phyloP scores from a whole-genome alignment of 2,329 filamentous ascomycete species.

The Gnomoniopsis smithogilvyi region DNA sequence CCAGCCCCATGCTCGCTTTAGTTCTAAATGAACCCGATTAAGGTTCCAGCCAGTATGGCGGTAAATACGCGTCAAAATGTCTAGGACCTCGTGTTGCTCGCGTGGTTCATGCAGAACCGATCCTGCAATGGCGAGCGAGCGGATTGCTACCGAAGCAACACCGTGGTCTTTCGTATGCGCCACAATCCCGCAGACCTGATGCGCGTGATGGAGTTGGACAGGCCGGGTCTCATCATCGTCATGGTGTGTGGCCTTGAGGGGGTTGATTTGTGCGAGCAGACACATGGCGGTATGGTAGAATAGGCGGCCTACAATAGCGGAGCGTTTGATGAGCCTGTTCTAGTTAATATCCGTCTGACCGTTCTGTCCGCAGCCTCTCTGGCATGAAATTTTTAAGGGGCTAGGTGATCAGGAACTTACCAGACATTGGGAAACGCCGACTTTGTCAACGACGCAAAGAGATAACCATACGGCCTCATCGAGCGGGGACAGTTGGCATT shows the following conservation, averaged over 20 bases:
- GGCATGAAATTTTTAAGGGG: neutral
- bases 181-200: slow-evolving; percentile 85
- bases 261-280: slow-evolving; percentile 76
- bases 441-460: slow-evolving; percentile 65
- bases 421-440: slow-evolving; percentile 86
- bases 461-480: slow-evolving; percentile 82
- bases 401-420: slow-evolving; percentile 40
- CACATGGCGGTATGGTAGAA: slow-evolving; percentile 89
- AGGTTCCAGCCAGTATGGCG: slow-evolving; percentile 77
- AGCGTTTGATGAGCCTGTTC: slow-evolving; percentile 72
- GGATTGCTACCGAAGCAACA: slow-evolving; percentile 74
- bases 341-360: neutral
- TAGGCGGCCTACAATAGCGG: slow-evolving; percentile 76
- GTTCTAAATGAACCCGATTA: slow-evolving; percentile 65
- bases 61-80: slow-evolving; percentile 72
- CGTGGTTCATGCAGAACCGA: slow-evolving; percentile 64
- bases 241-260: slow-evolving; percentile 51
- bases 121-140: slow-evolving; percentile 74
- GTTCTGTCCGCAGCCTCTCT: neutral
- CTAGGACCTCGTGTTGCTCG: slow-evolving; percentile 78
- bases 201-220: slow-evolving; percentile 70
- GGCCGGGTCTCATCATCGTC: slow-evolving; percentile 65
- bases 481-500: slow-evolving; percentile 73
- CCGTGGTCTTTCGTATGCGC: slow-evolving; percentile 80
- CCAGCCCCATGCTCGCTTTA: slow-evolving; percentile 79